Percentiles rank a stretch among this genome's conserved stretches.
Evolutionary conservation across 805 yeast genomes (phyloP).

Genomic region (Candida mattraensis): DNA sequence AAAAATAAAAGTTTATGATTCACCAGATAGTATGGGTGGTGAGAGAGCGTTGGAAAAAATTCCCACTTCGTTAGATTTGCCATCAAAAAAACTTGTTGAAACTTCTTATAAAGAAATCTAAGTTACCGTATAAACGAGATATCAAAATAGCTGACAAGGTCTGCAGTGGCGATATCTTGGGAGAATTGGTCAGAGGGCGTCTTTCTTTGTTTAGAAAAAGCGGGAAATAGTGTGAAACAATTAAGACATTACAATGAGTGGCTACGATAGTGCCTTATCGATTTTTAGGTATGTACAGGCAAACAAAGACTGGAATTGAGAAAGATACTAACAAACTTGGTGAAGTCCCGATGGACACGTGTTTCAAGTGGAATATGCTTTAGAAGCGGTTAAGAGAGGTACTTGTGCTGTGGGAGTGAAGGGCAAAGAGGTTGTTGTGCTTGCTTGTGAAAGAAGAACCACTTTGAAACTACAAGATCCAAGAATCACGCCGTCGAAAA

Average conservation of each 20-base stretch:
- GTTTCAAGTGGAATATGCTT: slow-evolving; percentile 97
- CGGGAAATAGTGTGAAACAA: not conserved
- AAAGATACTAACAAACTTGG: slow-evolving; percentile 11
- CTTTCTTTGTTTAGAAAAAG: not conserved
- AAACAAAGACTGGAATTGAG: not conserved
- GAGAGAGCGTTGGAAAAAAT: no score
- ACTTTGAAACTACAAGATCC: slow-evolving; percentile 95
- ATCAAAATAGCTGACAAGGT: no score
- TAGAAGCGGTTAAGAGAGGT: slow-evolving; percentile 97
- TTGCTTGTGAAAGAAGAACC: slow-evolving; percentile 96
- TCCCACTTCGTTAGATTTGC: slow-evolving; percentile 5
- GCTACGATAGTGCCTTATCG: slow-evolving; percentile 98
- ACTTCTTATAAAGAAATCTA: no score
- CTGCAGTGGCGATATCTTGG: no score
- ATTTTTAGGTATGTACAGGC: slow-evolving; percentile 79
- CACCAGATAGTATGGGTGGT: no score
- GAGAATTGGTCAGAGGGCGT: no score
- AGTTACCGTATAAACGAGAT: no score
- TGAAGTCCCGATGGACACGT: slow-evolving; percentile 99
- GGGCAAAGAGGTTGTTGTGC: slow-evolving; percentile 83
- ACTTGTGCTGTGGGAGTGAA: slow-evolving; percentile 98
- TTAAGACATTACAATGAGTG: slow-evolving; percentile 79
- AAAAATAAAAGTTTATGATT: no score
- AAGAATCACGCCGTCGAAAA: slow-evolving; percentile 92
- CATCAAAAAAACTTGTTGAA: slow-evolving; percentile 5